These are phyloP conservation scores for Alternaria sp. DNA, from an alignment of 2,329 filamentous ascomycete species.

Conservation along the genomic window DNA sequence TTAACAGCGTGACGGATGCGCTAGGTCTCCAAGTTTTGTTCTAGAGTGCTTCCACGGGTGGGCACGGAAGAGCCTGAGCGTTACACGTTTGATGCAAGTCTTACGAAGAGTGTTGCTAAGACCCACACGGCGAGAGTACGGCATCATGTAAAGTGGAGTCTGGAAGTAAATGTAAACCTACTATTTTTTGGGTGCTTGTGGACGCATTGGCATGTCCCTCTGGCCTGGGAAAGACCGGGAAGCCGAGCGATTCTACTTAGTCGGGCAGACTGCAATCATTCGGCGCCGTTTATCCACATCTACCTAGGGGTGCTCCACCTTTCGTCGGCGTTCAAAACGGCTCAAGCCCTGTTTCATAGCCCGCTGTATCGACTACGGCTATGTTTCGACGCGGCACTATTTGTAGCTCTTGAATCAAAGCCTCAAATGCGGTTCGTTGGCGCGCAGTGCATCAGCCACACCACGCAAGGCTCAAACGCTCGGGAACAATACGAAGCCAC, in stretches of 20 bases:
- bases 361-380: background rate
- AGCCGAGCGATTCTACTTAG: conserved; percentile 1
- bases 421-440: conserved; percentile 2
- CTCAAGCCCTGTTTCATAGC: background rate
- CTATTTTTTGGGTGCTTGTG: background rate
- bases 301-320: background rate
- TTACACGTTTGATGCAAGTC: background rate
- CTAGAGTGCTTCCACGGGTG: conserved; percentile 5
- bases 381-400: background rate
- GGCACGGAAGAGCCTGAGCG: conserved; percentile 1
- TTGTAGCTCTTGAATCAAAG: background rate
- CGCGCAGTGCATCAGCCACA: conserved; percentile 3
- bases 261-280: conserved; percentile 8
- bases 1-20: background rate
- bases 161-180: background rate
- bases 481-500: conserved; percentile 5
- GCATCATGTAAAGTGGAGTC: conserved; percentile 10
- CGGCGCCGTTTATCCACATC: conserved; percentile 2
- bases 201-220: background rate
- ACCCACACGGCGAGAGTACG: conserved; percentile 9
- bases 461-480: conserved; percentile 3
- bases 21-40: conserved; percentile 7
- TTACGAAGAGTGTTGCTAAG: conserved; percentile 3
- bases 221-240: background rate
- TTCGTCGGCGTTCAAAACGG: conserved; percentile 8